A percentile compares a stretch with the other conserved stretches of the same genome.
phyloP scores from a whole-genome alignment of 169 alveolate species.

The Plasmodium blacklocki region DNA sequence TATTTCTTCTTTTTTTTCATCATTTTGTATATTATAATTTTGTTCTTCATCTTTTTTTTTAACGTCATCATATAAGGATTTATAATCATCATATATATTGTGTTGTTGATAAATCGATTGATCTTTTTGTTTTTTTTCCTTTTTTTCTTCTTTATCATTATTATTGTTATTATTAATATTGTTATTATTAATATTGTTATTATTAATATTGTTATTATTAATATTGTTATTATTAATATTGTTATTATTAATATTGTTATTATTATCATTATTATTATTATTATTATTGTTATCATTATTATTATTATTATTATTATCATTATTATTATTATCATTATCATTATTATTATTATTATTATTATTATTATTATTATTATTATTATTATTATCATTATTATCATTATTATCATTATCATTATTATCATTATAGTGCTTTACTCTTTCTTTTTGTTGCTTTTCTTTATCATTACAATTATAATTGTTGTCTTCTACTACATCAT shows the following conservation, averaged over 20 bases:
- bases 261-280: neutral
- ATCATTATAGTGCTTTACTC: neutral
- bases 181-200: neutral
- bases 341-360: neutral
- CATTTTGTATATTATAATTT: no score
- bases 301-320: neutral
- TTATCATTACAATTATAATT: neutral
- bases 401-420: neutral
- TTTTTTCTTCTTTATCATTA: conserved; percentile 8
- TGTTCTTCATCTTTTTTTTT: no score
- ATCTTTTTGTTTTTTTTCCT: no score
- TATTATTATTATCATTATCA: neutral
- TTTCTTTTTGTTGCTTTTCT: conserved; percentile 1
- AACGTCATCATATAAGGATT: no score
- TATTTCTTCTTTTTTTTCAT: no score
- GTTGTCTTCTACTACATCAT: neutral
- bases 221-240: neutral
- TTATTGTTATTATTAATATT: neutral
- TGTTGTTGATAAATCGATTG: no score
- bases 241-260: neutral
- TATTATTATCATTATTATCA: neutral
- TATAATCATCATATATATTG: no score
- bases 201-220: neutral
- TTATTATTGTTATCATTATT: conserved; percentile 1
- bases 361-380: neutral